These are phyloP conservation scores for Lobulomyces angularis DNA, from an alignment of 192 early-diverging fungal genomes.

Conservation along the genomic window DNA sequence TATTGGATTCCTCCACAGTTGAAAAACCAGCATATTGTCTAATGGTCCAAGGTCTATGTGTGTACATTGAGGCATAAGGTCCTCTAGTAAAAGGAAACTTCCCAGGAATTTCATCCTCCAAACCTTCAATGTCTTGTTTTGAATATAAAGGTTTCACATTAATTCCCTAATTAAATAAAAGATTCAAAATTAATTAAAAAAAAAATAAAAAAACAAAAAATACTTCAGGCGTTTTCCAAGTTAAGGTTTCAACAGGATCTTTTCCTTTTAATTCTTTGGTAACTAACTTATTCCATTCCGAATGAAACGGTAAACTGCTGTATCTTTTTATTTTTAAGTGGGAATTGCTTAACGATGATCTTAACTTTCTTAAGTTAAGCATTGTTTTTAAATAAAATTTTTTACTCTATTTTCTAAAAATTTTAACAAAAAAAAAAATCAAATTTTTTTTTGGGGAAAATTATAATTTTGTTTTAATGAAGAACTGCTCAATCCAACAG, in stretches of 20 bases:
- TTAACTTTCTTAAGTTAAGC: no score
- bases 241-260: slow-evolving; percentile 54
- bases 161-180: slow-evolving; percentile 38
- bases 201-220: neutral
- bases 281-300: slow-evolving; percentile 60
- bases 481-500: no score
- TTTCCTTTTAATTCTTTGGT: slow-evolving; percentile 81
- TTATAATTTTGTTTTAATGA: no score
- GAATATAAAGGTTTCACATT: slow-evolving; percentile 80
- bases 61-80: slow-evolving; percentile 66
- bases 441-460: no score
- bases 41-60: slow-evolving; percentile 73
- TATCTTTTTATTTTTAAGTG: no score
- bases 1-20: slow-evolving; percentile 83
- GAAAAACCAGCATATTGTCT: slow-evolving; percentile 86
- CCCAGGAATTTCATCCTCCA: slow-evolving; percentile 62
- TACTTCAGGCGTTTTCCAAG: slow-evolving; percentile 72
- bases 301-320: slow-evolving; percentile 60
- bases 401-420: no score
- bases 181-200: neutral
- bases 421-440: no score
- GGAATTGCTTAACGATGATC: no score
- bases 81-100: slow-evolving; percentile 81
- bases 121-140: slow-evolving; percentile 45
- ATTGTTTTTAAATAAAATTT: no score